Base-by-base conservation (phyloP, 2,329 filamentous ascomycete species). In the Myotisia sp. region DNA sequence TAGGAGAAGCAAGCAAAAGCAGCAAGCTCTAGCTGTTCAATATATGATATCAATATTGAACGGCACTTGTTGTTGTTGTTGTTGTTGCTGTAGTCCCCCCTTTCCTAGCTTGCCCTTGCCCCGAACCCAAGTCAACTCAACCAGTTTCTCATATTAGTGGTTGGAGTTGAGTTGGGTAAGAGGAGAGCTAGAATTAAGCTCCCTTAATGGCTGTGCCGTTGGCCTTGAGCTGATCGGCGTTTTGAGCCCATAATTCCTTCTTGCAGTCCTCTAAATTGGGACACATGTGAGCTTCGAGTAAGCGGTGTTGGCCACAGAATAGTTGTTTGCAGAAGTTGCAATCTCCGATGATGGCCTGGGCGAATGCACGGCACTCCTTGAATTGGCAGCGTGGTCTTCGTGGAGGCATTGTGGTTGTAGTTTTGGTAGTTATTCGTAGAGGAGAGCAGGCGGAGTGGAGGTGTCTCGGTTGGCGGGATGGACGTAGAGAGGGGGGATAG, bases 201-300 rank as follows among this genome's bases (percentile, higher is more conserved):
- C 86, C 86, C 62, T 81, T 86, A 63, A 95, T 90, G 44, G 87
- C 79, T 29, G 90, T 98, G 53, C 87, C 72, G 69, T 98, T 87
- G 38, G 77, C 74, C 60, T 94, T 83, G 54, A 98, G 68, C 64
- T 92, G 86, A 45, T 85, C 80, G 39, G 84, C 82, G 58, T 98
- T 98, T 46, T 85, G 76, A 58, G 92, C 84, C 61, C 93, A 84
- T 30, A 83, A 87, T 59, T 93, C 85, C 67, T 92, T 90, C 71
- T 94, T 93, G 71, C 87, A 94, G 63, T 93, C 82, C 67, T 95
- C 90, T 37, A 98, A 67, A 26, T 85, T 85, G 44, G 73, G 75
- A 65, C 90, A 98, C 63, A 83, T 83, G 64, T 98, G 90, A 48
- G 87, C 82, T 61, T 98, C 90, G 44, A 95, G 63, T 63, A 95